Percentiles rank a stretch among this genome's conserved stretches.
These are phyloP conservation scores for Trypanosoma brucei DNA, from an alignment of 208 protist species.

Conservation along the genomic window DNA sequence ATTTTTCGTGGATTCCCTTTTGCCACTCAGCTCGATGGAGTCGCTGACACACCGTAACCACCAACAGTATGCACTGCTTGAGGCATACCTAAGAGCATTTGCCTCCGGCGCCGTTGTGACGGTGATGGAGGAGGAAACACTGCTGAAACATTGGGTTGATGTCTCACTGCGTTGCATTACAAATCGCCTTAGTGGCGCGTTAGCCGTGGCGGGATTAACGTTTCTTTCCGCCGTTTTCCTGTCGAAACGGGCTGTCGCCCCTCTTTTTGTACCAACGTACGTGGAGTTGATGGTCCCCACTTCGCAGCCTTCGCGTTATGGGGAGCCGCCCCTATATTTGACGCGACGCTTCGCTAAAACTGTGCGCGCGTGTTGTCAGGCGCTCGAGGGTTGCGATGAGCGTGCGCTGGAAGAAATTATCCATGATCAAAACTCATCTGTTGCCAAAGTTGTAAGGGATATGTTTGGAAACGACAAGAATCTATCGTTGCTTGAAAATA, in stretches of 20 bases:
- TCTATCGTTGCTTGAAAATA: constrained; percentile 24
- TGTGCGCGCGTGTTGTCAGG: constrained; percentile 47
- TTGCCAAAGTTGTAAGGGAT: constrained; percentile 9
- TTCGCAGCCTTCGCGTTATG: constrained; percentile 26
- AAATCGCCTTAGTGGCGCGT: constrained; percentile 34
- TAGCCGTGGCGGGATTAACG: constrained; percentile 55
- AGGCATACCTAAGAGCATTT: constrained; percentile 66
- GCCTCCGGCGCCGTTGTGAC: constrained; percentile 49
- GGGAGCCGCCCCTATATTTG: constrained; percentile 40
- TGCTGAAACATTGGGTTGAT: constrained; percentile 71
- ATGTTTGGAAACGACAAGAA: constrained; percentile 7
- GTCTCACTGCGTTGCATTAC: constrained; percentile 41
- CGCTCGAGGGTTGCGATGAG: constrained; percentile 54
- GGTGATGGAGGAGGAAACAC: constrained; percentile 41
- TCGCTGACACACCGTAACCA: constrained; percentile 21
- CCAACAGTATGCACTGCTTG: constrained; percentile 54
- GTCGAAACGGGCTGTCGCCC: constrained; percentile 47
- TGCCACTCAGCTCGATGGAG: constrained; percentile 11
- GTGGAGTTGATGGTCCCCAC: constrained; percentile 50
- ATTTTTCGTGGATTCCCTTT: constrained; percentile 16
- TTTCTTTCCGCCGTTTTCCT: constrained; percentile 64
- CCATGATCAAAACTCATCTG: constrained; percentile 25
- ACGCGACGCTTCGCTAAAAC: constrained; percentile 61
- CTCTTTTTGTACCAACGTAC: constrained; percentile 77
- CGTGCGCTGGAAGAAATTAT: constrained; percentile 34